Evolutionary conservation across 352 stramenopile genomes (phyloP), one percentile per base, ranked within the genome.

Genomic region (Achlya hypogyna): DNA sequence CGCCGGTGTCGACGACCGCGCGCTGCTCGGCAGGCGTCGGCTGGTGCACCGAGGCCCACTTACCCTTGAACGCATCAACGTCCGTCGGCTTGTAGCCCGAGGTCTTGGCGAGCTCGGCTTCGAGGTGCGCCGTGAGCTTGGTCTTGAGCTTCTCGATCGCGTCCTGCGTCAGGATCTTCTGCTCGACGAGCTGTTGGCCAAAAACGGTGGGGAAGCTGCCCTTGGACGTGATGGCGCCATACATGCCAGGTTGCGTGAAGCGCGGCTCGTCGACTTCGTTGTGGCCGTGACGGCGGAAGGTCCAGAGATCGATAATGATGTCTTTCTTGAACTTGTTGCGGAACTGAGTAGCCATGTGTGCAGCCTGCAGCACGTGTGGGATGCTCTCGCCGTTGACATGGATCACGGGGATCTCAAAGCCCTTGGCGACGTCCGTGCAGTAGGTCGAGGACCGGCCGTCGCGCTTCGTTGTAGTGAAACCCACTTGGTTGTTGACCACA

Each of bases 401-500:
- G n/a, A 96, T 62, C 29, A 96, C 75, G 0, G 88, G 88, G 0
- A 80, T 78, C 35, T 91, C 88, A 35, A 91, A 81, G 65, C 72
- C 78, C 72, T 95, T 93, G 35, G 83, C 87, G 12, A 96, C 74
- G 62, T 96, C 88, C 0, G 88, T 93, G 14, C 78, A 77, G 74
- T 96, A 95, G 0, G 78, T 74, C n/a, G 86, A 90, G 35, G 86
- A 91, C 25, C 85, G 84, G 8, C 78, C 80, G 31, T 96, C 84
- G 0, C 75, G 76, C 69, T 80, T 86, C 22, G 81, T 91, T n/a
- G 88, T 96, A 12, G 88, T 96, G 74, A 93, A 96, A 4, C 84
- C 88, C 8, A 96, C 85, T 53, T 96, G 84, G 76, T 96, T 96
- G 71, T 96, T 96, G 40, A 96, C 81, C 25, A 96, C 82, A 38